Base-by-base conservation (phyloP, 2,329 filamentous ascomycete species). In the Myrmaecium sp. region DNA sequence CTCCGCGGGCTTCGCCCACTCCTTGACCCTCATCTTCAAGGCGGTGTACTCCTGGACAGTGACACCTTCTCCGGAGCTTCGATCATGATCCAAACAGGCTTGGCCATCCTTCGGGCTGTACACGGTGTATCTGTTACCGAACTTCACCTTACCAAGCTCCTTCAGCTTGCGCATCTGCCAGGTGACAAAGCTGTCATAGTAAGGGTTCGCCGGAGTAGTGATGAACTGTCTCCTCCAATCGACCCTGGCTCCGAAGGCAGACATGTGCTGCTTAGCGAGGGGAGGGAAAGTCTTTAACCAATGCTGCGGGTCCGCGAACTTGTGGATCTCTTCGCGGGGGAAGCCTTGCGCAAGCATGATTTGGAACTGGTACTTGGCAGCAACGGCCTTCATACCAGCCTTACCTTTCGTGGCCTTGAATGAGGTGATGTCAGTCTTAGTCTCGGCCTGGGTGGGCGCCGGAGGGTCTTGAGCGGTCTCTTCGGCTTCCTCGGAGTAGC, bases 91-190 rank as follows among this genome's bases (percentile, higher is more conserved):
- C 67, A 89, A 74, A 52, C 80, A 89, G 10, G 81, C 74, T 48
- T 89, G 80, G 17, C 77, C 77, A 41, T 91, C 82, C 55, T 91
- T 92, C 32, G 81, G 79, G 13, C 73, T 80, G 62, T 94, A 92
- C 37, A 95, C 76, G 5, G 86, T 95, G 52, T 94, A 93, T 42
- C 83, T 64, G 59, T 82, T 89, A 29, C 82, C 83, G 43, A 89
- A 91, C 55, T 84, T 80, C 55, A 95, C 86, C 63, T 94, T 95
- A 43, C 79, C 69, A 34, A 93, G 59, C 47, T 89, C 79, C 54
- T 78, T 81, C 27, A 95, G 66, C 36, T 80, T 77, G 50, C 79
- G 84, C 80, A 95, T 94, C 57, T 95, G 89, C 89, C 89, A 98
- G 43, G 80, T 64, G 21, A 95, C 76, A 44, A 98, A 98, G 4